phyloP scores from a whole-genome alignment of 805 yeast species.

The Maudiozyma barnettii region DNA sequence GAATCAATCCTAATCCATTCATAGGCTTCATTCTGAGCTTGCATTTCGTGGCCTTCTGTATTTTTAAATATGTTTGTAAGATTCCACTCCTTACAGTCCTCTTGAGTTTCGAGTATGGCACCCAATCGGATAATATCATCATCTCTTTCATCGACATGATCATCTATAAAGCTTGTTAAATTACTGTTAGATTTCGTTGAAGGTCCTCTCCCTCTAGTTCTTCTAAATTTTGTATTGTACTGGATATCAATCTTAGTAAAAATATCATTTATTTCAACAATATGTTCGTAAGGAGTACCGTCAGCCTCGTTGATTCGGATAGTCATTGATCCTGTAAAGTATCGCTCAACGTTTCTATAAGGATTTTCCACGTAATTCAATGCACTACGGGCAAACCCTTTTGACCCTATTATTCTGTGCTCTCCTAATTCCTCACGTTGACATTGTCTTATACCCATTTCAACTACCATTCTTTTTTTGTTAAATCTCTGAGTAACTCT shows the following conservation, averaged over 20 bases:
- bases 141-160: slow-evolving; percentile 1
- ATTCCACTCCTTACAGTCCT: slow-evolving; percentile 63
- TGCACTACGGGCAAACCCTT: slow-evolving; percentile 24
- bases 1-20: slow-evolving; percentile 98
- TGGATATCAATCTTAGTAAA: slow-evolving; percentile 86
- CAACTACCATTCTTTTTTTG: slow-evolving; percentile 86
- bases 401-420: slow-evolving; percentile 18
- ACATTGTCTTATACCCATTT: slow-evolving; percentile 86
- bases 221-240: slow-evolving; percentile 86
- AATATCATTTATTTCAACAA: slow-evolving; percentile 79
- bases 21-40: slow-evolving; percentile 62
- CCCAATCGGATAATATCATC: slow-evolving; percentile 40
- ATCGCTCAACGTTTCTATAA: slow-evolving; percentile 20
- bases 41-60: slow-evolving; percentile 25
- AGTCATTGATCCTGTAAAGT: slow-evolving; percentile 91
- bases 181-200: slow-evolving; percentile 12
- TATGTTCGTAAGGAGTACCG: slow-evolving; percentile 97
- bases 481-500: slow-evolving; percentile 86
- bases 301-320: slow-evolving; percentile 95
- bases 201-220: slow-evolving; percentile 53
- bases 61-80: slow-evolving; percentile 59
- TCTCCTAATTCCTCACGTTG: slow-evolving; percentile 52
- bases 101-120: slow-evolving; percentile 54
- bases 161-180: background rate
- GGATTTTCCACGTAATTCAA: slow-evolving; percentile 18